Evolutionary conservation across 495 filamentous ascomycete genomes (phyloP).

Genomic region (Xylaria bambusicola): DNA sequence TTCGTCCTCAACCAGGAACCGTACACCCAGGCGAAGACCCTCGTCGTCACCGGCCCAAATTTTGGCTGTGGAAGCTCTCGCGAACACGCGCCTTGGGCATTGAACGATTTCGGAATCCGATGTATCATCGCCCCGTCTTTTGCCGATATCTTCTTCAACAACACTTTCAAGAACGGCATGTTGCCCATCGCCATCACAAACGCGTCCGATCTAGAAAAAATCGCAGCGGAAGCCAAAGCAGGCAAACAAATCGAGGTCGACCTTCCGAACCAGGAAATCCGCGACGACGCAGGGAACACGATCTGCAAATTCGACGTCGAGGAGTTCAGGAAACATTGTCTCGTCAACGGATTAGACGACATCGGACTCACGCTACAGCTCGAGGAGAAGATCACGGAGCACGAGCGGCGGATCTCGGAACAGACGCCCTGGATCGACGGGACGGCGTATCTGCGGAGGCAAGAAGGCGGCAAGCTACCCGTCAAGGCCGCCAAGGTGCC

Average conservation of each 20-base stretch:
- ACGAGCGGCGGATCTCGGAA: constrained; percentile 73
- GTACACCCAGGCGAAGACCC: constrained; percentile 82
- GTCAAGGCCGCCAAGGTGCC: constrained; percentile 84
- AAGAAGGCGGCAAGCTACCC: constrained; percentile 66
- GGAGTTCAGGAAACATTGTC: constrained; percentile 88
- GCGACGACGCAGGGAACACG: constrained; percentile 68
- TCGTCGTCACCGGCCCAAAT: constrained; percentile 91
- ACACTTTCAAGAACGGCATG: constrained; percentile 99
- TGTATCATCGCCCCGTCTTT: constrained; percentile 90
- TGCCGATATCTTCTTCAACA: constrained; percentile 99
- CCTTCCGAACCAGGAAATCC: constrained; percentile 81
- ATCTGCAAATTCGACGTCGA: constrained; percentile 84
- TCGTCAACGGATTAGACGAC: constrained; percentile 93
- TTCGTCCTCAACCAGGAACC: constrained; percentile 92
- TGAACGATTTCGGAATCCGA: constrained; percentile 94
- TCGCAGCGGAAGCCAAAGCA: constrained; percentile 78
- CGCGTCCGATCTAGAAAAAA: constrained; percentile 61
- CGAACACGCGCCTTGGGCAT: constrained; percentile 96
- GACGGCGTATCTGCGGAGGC: constrained; percentile 74
- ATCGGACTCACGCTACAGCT: constrained; percentile 93
- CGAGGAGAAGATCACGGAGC: constrained; percentile 82
- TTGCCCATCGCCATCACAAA: constrained; percentile 79
- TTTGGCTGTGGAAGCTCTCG: constrained; percentile 94
- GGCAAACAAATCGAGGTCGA: constrained; percentile 91
- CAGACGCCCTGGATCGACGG: constrained; percentile 95